These are phyloP conservation scores for Aeschynomene evenia DNA, from an alignment of 306 rosid genomes.

Conservation along the genomic window DNA sequence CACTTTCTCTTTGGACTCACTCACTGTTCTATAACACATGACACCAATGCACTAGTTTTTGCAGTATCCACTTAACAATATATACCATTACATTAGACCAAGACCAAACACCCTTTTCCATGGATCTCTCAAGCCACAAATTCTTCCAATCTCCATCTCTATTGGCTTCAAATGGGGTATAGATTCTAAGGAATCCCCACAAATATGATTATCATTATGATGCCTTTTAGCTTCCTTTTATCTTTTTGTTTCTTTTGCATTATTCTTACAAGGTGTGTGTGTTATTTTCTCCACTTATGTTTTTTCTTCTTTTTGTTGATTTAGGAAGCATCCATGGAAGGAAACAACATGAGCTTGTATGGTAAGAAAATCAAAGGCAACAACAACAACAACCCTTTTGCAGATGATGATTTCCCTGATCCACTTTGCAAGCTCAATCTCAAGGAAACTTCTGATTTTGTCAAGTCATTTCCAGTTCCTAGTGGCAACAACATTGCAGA, in stretches of 20 bases:
- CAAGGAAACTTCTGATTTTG: conserved; percentile 93
- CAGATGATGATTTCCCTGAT: conserved; percentile 55
- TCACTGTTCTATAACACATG: conserved; percentile 29
- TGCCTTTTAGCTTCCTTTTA: conserved; percentile 8
- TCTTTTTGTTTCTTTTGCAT: neutral
- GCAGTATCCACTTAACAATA: too few species aligned
- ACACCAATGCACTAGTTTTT: conserved; percentile 11
- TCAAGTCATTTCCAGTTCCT: conserved; percentile 76
- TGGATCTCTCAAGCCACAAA: conserved; percentile 66
- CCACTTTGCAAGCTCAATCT: conserved; percentile 93
- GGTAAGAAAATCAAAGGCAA: conserved; percentile 43
- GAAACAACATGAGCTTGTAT: conserved; percentile 49
- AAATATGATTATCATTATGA: neutral
- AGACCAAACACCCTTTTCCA: conserved; percentile 29
- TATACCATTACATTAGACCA: neutral
- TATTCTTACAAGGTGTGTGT: neutral
- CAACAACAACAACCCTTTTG: conserved; percentile 65
- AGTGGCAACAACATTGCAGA: conserved; percentile 33
- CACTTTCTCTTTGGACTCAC: conserved; percentile 45
- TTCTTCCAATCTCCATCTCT: conserved; percentile 53
- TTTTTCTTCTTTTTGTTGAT: neutral
- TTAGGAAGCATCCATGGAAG: conserved; percentile 50
- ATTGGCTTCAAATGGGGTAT: conserved; percentile 56
- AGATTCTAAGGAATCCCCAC: neutral
- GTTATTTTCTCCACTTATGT: neutral